Base-by-base conservation (phyloP, 495 filamentous ascomycete species). In the Aspergillus steynii region DNA sequence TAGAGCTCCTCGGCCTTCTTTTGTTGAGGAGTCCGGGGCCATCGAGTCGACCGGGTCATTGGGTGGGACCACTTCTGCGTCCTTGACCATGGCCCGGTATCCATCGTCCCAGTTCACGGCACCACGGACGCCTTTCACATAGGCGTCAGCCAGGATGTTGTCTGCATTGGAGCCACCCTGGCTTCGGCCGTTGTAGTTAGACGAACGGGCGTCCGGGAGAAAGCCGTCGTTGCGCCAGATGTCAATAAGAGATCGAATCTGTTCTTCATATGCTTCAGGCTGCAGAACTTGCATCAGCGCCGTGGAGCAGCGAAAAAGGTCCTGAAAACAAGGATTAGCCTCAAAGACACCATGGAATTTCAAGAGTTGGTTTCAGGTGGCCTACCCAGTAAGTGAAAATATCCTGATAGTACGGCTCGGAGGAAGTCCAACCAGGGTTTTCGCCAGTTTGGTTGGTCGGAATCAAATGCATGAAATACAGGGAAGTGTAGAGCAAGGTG, bases 81-180 rank as follows among this genome's bases (percentile, higher is more conserved):
- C 81, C 55, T 82, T 86, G n/a, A 86, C 74, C 84, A 92, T 88
- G 31, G 89, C 88, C 32, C 74, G 68, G 62, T 86, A 91, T 8
- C 83, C 88, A 55, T 85, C 86, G n/a, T 79, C 73, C 88, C 89
- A 92, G 66, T 92, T 79, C 8, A 91, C 73, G n/a, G 70, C 76
- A 6, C 80, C 83, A 10, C 83, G 77, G 26, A 92, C 83, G 1
- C 88, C 87, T 60, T 91, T 91, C 37, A 91, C 83, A 61, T 86
- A 91, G 1, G 88, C 88, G 65, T 92, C 89, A 1, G 88, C 89
- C 28, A 92, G 80, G 7, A 92, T 78, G 61, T 88, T 90, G 69
- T 92, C 89, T 1, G 85, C 84, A 62, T 91, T 90, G 6, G 85
- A 90, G 7, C 89, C 89, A 6, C 88, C 91, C 74, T 92, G 89